Percentiles rank a stretch among this genome's conserved stretches.
Conservation (phyloP, 208 protist genomes). For the Acanthamoeba royreba region DNA sequence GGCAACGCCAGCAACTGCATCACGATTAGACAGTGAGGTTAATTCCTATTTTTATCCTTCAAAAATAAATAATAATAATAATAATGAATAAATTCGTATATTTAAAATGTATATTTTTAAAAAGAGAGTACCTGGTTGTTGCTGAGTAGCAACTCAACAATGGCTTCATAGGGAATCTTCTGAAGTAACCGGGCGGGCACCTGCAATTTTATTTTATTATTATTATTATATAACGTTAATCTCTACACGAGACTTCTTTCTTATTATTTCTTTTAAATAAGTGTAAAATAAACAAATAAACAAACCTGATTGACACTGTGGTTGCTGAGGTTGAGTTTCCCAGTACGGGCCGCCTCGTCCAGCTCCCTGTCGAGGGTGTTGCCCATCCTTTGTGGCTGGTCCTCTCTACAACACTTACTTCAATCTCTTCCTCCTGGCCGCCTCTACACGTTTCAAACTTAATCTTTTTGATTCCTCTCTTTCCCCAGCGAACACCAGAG, state of each 20-base stretch:
- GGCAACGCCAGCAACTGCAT: slow-evolving; percentile 4
- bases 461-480: too few species aligned
- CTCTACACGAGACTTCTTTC: too few species aligned
- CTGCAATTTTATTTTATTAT: background rate
- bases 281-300: background rate
- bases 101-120: background rate
- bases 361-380: background rate
- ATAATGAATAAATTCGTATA: background rate
- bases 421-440: too few species aligned
- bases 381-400: background rate
- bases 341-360: background rate
- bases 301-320: background rate
- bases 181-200: background rate
- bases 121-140: background rate
- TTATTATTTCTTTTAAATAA: background rate
- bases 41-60: background rate
- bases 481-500: too few species aligned
- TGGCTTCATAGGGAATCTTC: background rate
- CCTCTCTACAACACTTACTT: too few species aligned
- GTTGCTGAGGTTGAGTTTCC: slow-evolving; percentile 18
- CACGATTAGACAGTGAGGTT: background rate
- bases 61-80: background rate
- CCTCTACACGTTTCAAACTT: too few species aligned
- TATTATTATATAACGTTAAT: background rate
- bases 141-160: background rate